Base-by-base conservation (phyloP, 345 rosid genomes). In the Sapria himalayana region DNA sequence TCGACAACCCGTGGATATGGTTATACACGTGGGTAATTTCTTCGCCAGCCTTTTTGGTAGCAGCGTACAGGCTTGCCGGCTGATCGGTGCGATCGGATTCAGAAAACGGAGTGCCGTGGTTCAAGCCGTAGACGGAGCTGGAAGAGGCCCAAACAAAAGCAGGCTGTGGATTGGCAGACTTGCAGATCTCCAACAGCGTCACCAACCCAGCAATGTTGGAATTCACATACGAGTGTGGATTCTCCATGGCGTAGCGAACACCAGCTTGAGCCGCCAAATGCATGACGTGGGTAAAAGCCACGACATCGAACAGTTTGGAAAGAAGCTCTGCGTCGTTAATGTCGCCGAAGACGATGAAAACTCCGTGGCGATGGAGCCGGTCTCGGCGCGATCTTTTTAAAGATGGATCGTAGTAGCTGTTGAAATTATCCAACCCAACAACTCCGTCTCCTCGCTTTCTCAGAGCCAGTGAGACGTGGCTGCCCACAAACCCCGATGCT, bases 231-330 rank as follows among this genome's bases (percentile, higher is more conserved):
- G 89, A 76, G 22, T 47, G 52, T 2, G 89, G 93, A 38, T 81
- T 81, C 68, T 76, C 74, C 66, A 74, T 49, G 9, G 89, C 89
- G 66, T 76, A 74, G 9, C 92, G 20, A 19, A 81, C 86, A 2
- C 93, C 93, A 29, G 93, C 93, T 27, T 80, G 93, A n/a, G 93
- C 89, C 17, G 93, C 93, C 22, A 80, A 55, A 49, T 80, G 93
- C 84, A 80, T 76, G 14, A 80, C 84, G 62, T 80, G 89, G 2
- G 81, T 71, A 59, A 81, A 81, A 7, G 80, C 69, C 19, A 81
- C 89, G 34, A 67, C 66, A 52, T 77, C 78, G 52, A 81, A 76
- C 2, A 77, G 78, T 66, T 74, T 77, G 1, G 68, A 34, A 7
- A 81, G 29, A 0, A 81, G 64, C 43, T 59, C 61, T 0, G 42